Evolutionary conservation across 2,329 filamentous ascomycete genomes (phyloP).

Genomic region (Xylaria multiplex): DNA sequence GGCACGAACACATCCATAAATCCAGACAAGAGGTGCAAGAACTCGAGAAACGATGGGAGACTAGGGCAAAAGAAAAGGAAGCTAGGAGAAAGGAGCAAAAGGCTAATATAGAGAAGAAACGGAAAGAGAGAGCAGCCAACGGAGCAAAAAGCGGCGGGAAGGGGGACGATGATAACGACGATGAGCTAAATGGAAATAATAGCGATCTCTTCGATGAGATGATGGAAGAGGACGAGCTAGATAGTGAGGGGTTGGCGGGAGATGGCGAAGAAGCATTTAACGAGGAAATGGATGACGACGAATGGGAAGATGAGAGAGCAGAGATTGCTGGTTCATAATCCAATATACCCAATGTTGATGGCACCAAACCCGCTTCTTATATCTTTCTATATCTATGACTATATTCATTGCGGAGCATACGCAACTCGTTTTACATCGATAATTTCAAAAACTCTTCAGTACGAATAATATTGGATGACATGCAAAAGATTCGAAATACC

Average conservation of each 20-base stretch:
- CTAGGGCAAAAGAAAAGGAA: constrained; percentile 82
- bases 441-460: neutral
- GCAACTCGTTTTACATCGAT: neutral
- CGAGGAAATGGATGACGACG: constrained; percentile 60
- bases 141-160: constrained; percentile 53
- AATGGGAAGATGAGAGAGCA: constrained; percentile 62
- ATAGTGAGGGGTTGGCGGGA: constrained; percentile 61
- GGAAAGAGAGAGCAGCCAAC: constrained; percentile 62
- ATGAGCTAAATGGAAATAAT: constrained; percentile 55
- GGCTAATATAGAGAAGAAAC: constrained; percentile 90
- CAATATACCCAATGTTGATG: constrained; percentile 29
- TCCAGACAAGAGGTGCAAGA: constrained; percentile 78
- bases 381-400: constrained; percentile 2
- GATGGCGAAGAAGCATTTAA: constrained; percentile 62
- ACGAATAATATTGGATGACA: too few species aligned
- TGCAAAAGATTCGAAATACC: too few species aligned
- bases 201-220: constrained; percentile 52
- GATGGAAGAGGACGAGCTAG: constrained; percentile 62
- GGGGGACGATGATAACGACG: constrained; percentile 51
- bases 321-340: constrained; percentile 43
- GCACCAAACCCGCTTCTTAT: neutral
- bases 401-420: neutral
- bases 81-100: constrained; percentile 82
- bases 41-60: constrained; percentile 84
- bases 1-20: constrained; percentile 96